Evolutionary conservation across 441 rosid species (phyloP).

Genomic region (Iberis amara): DNA sequence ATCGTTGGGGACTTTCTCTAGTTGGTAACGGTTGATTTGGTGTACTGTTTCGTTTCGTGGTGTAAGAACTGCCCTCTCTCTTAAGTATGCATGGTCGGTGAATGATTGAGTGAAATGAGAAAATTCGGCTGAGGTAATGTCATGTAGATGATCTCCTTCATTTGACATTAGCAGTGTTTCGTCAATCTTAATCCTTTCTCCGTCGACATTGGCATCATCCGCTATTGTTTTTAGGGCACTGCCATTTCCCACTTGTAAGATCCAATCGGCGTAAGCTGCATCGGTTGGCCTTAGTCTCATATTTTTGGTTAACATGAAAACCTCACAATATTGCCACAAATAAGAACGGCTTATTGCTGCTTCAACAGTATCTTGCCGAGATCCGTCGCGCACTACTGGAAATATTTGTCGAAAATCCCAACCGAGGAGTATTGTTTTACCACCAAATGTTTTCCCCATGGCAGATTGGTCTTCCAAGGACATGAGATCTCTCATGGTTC

Average conservation of each 20-base stretch:
- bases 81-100: background rate
- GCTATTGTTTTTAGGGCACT: too few species aligned
- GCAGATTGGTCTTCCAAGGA: background rate
- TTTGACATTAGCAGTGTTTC: too few species aligned
- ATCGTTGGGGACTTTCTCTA: too few species aligned
- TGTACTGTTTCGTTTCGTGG: background rate
- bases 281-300: background rate
- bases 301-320: background rate
- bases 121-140: too few species aligned
- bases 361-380: background rate
- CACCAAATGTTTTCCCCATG: background rate
- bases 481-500: background rate
- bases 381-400: background rate
- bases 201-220: too few species aligned
- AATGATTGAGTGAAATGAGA: too few species aligned
- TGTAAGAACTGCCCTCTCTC: conserved; percentile 2
- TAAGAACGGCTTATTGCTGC: background rate
- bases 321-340: background rate
- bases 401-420: conserved; percentile 16
- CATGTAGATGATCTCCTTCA: background rate
- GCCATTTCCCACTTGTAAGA: too few species aligned
- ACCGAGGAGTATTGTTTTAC: conserved; percentile 9
- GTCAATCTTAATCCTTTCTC: too few species aligned
- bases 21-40: too few species aligned
- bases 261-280: background rate